Conservation (phyloP, 2,329 filamentous ascomycete species). For the Xylariales sp. region DNA sequence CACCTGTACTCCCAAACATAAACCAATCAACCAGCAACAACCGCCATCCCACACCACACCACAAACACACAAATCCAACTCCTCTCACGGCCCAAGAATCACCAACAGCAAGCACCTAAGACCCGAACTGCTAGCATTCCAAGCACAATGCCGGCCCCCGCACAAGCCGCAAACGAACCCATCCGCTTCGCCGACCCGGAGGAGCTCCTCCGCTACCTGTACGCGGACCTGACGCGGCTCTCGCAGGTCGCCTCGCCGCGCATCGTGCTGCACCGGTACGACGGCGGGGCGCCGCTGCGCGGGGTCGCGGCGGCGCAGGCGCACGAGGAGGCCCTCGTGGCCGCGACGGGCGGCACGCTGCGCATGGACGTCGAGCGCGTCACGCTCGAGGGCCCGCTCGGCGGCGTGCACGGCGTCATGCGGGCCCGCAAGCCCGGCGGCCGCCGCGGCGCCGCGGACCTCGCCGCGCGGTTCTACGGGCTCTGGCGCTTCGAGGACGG, state of each 20-base stretch:
- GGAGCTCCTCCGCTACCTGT: slow-evolving; percentile 14
- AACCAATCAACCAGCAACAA: too few species aligned
- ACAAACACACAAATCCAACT: too few species aligned
- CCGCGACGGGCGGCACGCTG: slow-evolving; percentile 6
- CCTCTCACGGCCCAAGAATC: too few species aligned
- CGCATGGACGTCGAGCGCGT: slow-evolving; percentile 13
- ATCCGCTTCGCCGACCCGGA: background rate
- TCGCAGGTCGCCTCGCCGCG: background rate
- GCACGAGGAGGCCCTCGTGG: slow-evolving; percentile 7
- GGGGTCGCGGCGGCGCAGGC: slow-evolving; percentile 13
- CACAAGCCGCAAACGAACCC: too few species aligned
- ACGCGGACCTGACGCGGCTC: slow-evolving; percentile 20
- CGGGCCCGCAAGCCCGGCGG: slow-evolving; percentile 11
- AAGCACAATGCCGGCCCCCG: background rate
- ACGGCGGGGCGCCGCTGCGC: background rate
- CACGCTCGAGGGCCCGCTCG: background rate
- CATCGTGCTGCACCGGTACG: background rate
- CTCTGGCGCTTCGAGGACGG: slow-evolving; percentile 26
- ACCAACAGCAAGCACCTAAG: too few species aligned
- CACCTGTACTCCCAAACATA: too few species aligned
- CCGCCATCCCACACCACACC: too few species aligned
- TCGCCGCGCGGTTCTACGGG: slow-evolving; percentile 17
- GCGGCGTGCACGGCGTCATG: slow-evolving; percentile 5
- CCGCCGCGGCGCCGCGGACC: background rate
- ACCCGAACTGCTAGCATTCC: too few species aligned